Percentiles rank a stretch among this genome's conserved stretches.
These are phyloP conservation scores for Serendipita sp. DNA, from an alignment of 768 basidiomycete species.

Conservation along the genomic window DNA sequence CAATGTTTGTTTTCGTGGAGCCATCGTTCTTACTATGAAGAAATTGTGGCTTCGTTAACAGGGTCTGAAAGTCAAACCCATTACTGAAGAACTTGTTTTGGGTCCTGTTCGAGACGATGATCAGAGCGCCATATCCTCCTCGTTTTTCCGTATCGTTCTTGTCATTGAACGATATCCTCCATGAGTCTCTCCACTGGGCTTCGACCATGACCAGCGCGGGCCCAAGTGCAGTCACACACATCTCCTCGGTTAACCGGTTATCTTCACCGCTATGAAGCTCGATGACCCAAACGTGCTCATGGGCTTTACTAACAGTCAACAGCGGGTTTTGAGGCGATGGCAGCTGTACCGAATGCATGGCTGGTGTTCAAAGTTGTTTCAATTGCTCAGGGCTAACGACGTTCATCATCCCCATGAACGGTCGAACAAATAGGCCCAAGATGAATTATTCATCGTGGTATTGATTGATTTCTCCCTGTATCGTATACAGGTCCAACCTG, in stretches of 20 bases:
- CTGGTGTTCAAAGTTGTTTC: too few relatives aligned
- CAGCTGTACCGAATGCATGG: too few relatives aligned
- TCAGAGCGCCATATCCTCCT: slow-evolving; percentile 52
- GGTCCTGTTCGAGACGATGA: slow-evolving; percentile 55
- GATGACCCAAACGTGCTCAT: slow-evolving; percentile 52
- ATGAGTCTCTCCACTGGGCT: slow-evolving; percentile 44
- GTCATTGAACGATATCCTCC: slow-evolving; percentile 28
- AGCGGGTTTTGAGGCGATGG: too few relatives aligned
- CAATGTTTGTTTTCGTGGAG: slow-evolving; percentile 9
- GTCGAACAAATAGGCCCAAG: too few relatives aligned
- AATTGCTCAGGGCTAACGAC: too few relatives aligned
- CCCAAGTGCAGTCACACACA: slow-evolving; percentile 44
- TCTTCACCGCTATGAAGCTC: slow-evolving; percentile 70
- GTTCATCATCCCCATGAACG: too few relatives aligned
- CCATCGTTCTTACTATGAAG: slow-evolving; percentile 41
- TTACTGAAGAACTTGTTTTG: slow-evolving; percentile 89
- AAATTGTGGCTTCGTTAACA: slow-evolving; percentile 40
- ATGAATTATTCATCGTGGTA: too few relatives aligned
- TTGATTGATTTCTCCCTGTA: too few relatives aligned
- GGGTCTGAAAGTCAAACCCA: slow-evolving; percentile 47
- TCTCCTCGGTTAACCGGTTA: slow-evolving; percentile 42
- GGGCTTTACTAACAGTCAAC: too few relatives aligned
- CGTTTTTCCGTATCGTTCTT: slow-evolving; percentile 30
- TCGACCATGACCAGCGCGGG: slow-evolving; percentile 64
- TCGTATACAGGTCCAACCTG: too few relatives aligned